Evolutionary conservation across 1,284 basidiomycete species (phyloP).

Genomic region (Irpex sp.): DNA sequence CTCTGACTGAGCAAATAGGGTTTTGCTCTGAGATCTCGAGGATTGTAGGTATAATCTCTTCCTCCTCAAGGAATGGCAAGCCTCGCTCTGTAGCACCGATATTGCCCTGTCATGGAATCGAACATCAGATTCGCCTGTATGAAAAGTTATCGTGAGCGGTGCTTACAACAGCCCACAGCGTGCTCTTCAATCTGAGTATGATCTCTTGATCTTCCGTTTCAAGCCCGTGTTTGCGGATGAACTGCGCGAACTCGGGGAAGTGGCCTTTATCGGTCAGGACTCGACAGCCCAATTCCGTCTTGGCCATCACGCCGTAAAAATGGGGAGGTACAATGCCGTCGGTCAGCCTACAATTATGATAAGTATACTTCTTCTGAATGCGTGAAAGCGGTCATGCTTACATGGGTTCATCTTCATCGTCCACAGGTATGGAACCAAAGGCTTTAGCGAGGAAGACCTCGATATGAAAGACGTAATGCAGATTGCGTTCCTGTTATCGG

Average conservation of each 20-base stretch:
- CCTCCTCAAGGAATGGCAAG: constrained; percentile 91
- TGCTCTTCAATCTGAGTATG: constrained; percentile 89
- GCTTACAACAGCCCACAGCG: constrained; percentile 93
- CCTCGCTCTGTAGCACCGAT: constrained; percentile 90
- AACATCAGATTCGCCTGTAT: not conserved
- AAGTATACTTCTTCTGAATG: constrained; percentile 34
- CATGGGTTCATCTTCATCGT: constrained; percentile 51
- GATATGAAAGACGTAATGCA: constrained; percentile 83
- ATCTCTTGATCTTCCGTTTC: constrained; percentile 83
- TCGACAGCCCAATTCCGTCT: constrained; percentile 92
- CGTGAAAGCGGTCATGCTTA: not conserved
- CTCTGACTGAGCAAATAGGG: constrained; percentile 86
- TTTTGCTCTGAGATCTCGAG: constrained; percentile 91
- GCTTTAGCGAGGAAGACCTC: constrained; percentile 83
- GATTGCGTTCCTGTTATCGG: constrained; percentile 70
- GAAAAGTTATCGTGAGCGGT: not conserved
- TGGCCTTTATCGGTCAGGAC: constrained; percentile 89
- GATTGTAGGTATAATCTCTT: constrained; percentile 88
- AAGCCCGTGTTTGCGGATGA: constrained; percentile 83
- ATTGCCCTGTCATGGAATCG: constrained; percentile 67
- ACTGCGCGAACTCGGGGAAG: constrained; percentile 87
- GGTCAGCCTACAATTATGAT: constrained; percentile 51
- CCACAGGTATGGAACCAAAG: constrained; percentile 61
- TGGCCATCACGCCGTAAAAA: constrained; percentile 97
- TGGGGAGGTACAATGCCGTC: constrained; percentile 84